phyloP scores from a whole-genome alignment of 257 asterid species.

The Salvia miltiorrhiza region DNA sequence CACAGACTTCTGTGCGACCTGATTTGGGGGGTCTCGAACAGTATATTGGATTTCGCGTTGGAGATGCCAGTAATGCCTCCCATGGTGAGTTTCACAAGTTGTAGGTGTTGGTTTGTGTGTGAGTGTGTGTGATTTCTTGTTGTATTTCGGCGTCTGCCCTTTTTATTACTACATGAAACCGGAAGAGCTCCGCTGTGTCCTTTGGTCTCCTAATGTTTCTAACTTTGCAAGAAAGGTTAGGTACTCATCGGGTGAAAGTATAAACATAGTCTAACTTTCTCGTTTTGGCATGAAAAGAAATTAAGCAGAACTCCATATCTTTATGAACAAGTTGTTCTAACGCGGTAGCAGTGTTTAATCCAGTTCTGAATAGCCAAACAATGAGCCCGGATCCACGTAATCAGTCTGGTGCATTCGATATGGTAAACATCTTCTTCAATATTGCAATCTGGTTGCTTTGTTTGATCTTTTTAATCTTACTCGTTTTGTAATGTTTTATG shows the following conservation, averaged over 20 bases:
- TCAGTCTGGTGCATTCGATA: slow-evolving; percentile 45
- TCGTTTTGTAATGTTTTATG: slow-evolving; percentile 7
- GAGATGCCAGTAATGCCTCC: slow-evolving; percentile 50
- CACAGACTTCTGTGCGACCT: slow-evolving; percentile 46
- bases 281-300: neutral
- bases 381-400: slow-evolving; percentile 31
- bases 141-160: too few relatives aligned
- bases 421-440: slow-evolving; percentile 35
- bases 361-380: slow-evolving; percentile 41
- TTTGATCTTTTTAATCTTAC: slow-evolving; percentile 2
- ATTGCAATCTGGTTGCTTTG: slow-evolving; percentile 22
- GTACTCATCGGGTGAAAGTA: neutral
- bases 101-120: neutral
- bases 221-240: neutral
- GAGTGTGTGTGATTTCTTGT: too few relatives aligned
- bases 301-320: neutral
- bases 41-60: slow-evolving; percentile 73
- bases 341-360: slow-evolving; percentile 40
- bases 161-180: too few relatives aligned
- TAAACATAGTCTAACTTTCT: neutral
- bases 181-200: too few relatives aligned
- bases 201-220: neutral
- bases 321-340: slow-evolving; percentile 14
- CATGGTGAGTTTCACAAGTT: slow-evolving; percentile 37
- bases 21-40: slow-evolving; percentile 84